Evolutionary conservation across 139 green algal species (phyloP).

Genomic region (Pseudopediastrum boryanum): DNA sequence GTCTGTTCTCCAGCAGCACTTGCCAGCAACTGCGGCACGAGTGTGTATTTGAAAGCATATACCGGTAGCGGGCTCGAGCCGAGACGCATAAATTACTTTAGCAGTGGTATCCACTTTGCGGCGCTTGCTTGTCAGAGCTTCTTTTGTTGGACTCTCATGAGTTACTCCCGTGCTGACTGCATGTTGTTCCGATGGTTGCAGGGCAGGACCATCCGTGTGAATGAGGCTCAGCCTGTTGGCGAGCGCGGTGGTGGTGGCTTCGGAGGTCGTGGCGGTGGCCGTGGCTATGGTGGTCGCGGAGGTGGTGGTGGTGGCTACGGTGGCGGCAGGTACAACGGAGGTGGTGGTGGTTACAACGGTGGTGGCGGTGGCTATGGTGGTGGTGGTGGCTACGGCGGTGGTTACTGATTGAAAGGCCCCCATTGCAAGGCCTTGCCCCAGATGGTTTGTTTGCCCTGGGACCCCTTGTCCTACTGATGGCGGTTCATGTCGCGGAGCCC

Average conservation of each 20-base stretch:
- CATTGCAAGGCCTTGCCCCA: no score
- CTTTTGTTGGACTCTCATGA: background rate
- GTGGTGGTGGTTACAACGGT: conserved; percentile 4
- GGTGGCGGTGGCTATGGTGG: conserved; percentile 27
- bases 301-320: conserved; percentile 28
- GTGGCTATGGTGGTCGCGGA: background rate
- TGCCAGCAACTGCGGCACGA: background rate
- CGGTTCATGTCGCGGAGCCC: no score
- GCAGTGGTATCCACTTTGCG: background rate
- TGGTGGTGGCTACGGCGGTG: conserved; percentile 24
- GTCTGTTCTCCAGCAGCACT: background rate
- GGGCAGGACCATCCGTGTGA: conserved; percentile 58
- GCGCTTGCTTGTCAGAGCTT: conserved; percentile 9
- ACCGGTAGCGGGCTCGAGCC: background rate
- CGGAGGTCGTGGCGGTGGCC: background rate
- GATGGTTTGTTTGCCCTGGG: no score
- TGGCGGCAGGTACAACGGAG: background rate
- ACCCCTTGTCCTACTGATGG: no score
- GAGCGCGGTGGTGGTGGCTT: conserved; percentile 6
- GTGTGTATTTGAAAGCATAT: background rate
- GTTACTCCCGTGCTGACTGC: background rate
- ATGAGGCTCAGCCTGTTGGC: conserved; percentile 56
- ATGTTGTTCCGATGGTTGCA: background rate
- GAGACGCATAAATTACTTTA: background rate
- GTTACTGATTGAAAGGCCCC: no score